Evolutionary conservation across 768 basidiomycete species (phyloP).

Genomic region (Pisolithus tinctorius): DNA sequence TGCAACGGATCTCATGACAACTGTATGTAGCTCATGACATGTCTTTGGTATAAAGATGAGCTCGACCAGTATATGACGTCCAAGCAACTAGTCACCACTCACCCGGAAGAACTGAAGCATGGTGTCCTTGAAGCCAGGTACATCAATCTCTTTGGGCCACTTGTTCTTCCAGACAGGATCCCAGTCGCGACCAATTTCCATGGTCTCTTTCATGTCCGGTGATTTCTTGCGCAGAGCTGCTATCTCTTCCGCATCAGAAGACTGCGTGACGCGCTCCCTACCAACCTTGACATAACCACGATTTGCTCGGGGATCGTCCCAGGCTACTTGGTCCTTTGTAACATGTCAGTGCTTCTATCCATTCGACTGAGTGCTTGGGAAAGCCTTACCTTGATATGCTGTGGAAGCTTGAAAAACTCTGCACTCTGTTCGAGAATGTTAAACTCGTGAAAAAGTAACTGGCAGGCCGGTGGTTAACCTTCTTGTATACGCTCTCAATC

Average conservation of each 20-base stretch:
- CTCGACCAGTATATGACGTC: background rate
- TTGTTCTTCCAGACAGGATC: conserved; percentile 70
- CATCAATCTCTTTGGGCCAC: conserved; percentile 64
- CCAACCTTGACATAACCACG: conserved; percentile 79
- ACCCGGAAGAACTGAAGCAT: conserved; percentile 76
- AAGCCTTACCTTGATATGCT: conserved; percentile 47
- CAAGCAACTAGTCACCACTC: conserved; percentile 7
- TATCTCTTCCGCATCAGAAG: conserved; percentile 65
- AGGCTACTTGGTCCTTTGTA: conserved; percentile 53
- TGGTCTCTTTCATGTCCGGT: conserved; percentile 78
- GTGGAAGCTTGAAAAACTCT: conserved; percentile 65
- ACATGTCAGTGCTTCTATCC: background rate
- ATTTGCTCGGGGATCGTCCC: conserved; percentile 83
- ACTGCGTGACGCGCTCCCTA: conserved; percentile 76
- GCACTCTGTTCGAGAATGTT: conserved; percentile 45
- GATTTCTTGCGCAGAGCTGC: conserved; percentile 64
- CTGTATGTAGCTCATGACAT: conserved; percentile 68
- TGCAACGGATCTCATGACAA: conserved; percentile 83
- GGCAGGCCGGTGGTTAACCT: conserved; percentile 37
- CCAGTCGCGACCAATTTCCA: conserved; percentile 88
- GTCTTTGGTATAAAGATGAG: conserved; percentile 34
- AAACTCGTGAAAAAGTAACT: background rate
- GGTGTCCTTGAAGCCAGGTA: conserved; percentile 60
- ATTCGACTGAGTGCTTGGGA: background rate
- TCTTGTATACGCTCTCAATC: conserved; percentile 54